Evolutionary conservation across 306 rosid genomes (phyloP).

Genomic region (Pachyrhizus erosus): DNA sequence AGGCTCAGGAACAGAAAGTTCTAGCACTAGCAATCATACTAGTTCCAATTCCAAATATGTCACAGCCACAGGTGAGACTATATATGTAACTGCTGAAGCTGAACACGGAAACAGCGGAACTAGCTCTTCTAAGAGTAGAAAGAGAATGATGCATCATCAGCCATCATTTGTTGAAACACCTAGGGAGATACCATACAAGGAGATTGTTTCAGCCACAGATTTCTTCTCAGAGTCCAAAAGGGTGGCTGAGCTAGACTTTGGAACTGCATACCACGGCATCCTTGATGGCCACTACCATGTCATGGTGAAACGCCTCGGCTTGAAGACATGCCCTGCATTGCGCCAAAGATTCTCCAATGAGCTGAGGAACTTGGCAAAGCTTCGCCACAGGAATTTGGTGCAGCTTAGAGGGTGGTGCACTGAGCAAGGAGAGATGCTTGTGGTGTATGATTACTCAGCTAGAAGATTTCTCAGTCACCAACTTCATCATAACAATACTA

Average conservation of each 20-base stretch:
- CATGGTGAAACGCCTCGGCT: slow-evolving; percentile 84
- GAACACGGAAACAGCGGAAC: slow-evolving; percentile 50
- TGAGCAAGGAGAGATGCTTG: slow-evolving; percentile 91
- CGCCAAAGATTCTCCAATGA: slow-evolving; percentile 73
- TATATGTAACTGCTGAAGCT: slow-evolving; percentile 75
- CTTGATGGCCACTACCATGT: slow-evolving; percentile 61
- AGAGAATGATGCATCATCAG: slow-evolving; percentile 23
- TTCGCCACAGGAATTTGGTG: slow-evolving; percentile 78
- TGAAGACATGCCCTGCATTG: slow-evolving; percentile 90
- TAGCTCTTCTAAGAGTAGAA: slow-evolving; percentile 38
- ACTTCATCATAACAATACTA: slow-evolving; percentile 54
- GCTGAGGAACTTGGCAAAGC: slow-evolving; percentile 69
- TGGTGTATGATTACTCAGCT: slow-evolving; percentile 81
- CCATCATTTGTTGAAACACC: slow-evolving; percentile 66
- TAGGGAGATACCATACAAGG: slow-evolving; percentile 73
- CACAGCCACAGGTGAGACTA: slow-evolving; percentile 68
- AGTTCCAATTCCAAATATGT: slow-evolving; percentile 53
- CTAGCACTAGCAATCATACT: slow-evolving; percentile 36
- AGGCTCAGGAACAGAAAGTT: slow-evolving; percentile 33
- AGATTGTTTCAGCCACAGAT: slow-evolving; percentile 66
- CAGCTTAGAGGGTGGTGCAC: slow-evolving; percentile 97
- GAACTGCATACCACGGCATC: slow-evolving; percentile 87
- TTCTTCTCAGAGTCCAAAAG: slow-evolving; percentile 70
- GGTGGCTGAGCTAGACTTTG: slow-evolving; percentile 89
- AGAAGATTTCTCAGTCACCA: slow-evolving; percentile 68